Conservation (phyloP, 2,329 filamentous ascomycete species). For the Ascochyta rabiei region DNA sequence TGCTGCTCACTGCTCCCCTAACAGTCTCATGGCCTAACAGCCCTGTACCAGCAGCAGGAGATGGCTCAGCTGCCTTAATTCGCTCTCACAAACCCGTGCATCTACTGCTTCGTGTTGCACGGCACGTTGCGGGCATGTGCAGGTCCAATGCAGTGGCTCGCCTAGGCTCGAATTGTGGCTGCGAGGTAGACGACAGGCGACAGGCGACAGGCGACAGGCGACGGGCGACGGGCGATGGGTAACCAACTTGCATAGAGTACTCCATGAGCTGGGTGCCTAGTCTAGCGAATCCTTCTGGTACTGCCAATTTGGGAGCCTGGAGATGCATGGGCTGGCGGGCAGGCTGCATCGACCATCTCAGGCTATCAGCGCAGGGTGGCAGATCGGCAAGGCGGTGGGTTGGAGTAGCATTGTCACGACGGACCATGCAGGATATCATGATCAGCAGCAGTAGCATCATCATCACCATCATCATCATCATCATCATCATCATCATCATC, state of each 20-base stretch:
- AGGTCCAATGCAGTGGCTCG: slow-evolving; percentile 13
- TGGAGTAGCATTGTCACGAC: slow-evolving; percentile 11
- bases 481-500: background rate
- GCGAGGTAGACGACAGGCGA: slow-evolving; percentile 3
- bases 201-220: too few relatives aligned
- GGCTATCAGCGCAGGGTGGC: slow-evolving; percentile 6
- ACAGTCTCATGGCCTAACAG: slow-evolving; percentile 7
- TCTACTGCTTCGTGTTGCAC: slow-evolving; percentile 4
- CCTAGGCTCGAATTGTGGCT: slow-evolving; percentile 1
- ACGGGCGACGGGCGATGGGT: background rate
- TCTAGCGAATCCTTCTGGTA: slow-evolving; percentile 15
- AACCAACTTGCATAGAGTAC: slow-evolving; percentile 4
- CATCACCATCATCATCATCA: background rate
- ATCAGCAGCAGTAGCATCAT: slow-evolving; percentile 17
- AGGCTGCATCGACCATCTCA: background rate
- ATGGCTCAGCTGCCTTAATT: slow-evolving; percentile 15
- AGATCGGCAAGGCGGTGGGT: slow-evolving; percentile 11
- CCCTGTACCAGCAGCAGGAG: slow-evolving; percentile 4
- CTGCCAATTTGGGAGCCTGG: slow-evolving; percentile 10
- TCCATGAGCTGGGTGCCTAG: slow-evolving; percentile 3
- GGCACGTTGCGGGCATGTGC: slow-evolving; percentile 14
- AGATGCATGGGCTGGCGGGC: background rate
- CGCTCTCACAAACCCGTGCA: slow-evolving; percentile 1
- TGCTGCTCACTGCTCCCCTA: slow-evolving; percentile 28
- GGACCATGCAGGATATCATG: slow-evolving; percentile 4